A percentile compares a stretch with the other conserved stretches of the same genome.
Evolutionary conservation across 1,284 basidiomycete genomes (phyloP).

Genomic region (Ustilago esculenta): DNA sequence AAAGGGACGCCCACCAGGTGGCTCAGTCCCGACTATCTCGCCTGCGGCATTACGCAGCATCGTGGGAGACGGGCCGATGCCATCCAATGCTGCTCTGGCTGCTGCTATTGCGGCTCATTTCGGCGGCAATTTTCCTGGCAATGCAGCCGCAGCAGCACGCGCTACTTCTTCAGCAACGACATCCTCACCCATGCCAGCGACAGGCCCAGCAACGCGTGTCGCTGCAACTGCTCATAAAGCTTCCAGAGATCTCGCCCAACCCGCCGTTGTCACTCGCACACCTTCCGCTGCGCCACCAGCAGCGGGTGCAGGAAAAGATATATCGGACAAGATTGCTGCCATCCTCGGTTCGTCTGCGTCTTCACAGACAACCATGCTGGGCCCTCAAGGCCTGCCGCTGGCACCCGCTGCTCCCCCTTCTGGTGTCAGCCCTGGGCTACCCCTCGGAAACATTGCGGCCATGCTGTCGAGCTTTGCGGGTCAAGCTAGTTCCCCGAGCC

Average conservation of each 20-base stretch:
- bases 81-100: constrained; percentile 44
- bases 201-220: neutral
- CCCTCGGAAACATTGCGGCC: constrained; percentile 40
- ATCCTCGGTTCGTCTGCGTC: constrained; percentile 37
- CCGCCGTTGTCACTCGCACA: constrained; percentile 5
- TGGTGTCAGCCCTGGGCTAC: constrained; percentile 5
- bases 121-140: constrained; percentile 31
- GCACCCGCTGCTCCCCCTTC: constrained; percentile 28
- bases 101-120: constrained; percentile 48
- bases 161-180: constrained; percentile 1
- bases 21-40: constrained; percentile 13
- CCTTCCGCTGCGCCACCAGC: constrained; percentile 1
- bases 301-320: constrained; percentile 23
- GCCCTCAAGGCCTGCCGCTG: constrained; percentile 41
- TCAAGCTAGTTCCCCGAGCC: neutral
- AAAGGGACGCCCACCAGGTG: constrained; percentile 10
- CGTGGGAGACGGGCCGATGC: constrained; percentile 47
- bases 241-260: neutral
- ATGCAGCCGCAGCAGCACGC: constrained; percentile 13
- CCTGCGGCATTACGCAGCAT: constrained; percentile 36
- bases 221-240: neutral
- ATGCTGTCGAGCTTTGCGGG: constrained; percentile 35
- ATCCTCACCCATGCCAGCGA: constrained; percentile 4
- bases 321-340: constrained; percentile 44
- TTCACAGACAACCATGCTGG: constrained; percentile 39